Conservation (phyloP, 2,329 filamentous ascomycete species). For the Clarireedia sp. region DNA sequence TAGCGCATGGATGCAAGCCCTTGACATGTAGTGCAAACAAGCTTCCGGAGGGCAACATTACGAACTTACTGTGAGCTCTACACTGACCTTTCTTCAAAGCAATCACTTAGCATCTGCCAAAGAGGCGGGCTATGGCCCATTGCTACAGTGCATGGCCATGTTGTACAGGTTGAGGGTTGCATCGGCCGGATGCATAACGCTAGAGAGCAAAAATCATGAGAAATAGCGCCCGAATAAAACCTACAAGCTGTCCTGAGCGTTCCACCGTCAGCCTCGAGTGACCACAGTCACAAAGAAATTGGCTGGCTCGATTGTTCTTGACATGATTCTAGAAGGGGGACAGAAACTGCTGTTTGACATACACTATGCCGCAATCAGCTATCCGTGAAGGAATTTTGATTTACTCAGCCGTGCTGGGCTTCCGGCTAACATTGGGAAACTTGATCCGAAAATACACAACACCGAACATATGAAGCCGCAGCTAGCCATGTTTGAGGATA, state of each 20-base stretch:
- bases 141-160: slow-evolving; percentile 10
- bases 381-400: slow-evolving; percentile 2
- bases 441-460: slow-evolving; percentile 1
- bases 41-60: slow-evolving; percentile 26
- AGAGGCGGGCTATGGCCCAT: slow-evolving; percentile 5
- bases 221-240: slow-evolving; percentile 10
- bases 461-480: slow-evolving; percentile 9
- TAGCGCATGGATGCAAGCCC: slow-evolving; percentile 26
- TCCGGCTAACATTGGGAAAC: not conserved
- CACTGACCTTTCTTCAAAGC: slow-evolving; percentile 14
- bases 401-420: not conserved
- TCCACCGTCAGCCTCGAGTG: slow-evolving; percentile 24
- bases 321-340: slow-evolving; percentile 12
- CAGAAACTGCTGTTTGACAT: not conserved
- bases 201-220: slow-evolving; percentile 9
- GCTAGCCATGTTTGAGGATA: slow-evolving; percentile 14
- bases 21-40: slow-evolving; percentile 24
- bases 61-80: slow-evolving; percentile 9
- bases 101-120: slow-evolving; percentile 18
- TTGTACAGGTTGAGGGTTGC: slow-evolving; percentile 6
- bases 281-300: slow-evolving; percentile 19
- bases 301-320: slow-evolving; percentile 11
- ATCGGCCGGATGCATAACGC: slow-evolving; percentile 16
- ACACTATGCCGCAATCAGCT: slow-evolving; percentile 7
- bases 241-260: slow-evolving; percentile 12